Conservation (phyloP, 768 basidiomycete genomes). For the Podaxis sp. region DNA sequence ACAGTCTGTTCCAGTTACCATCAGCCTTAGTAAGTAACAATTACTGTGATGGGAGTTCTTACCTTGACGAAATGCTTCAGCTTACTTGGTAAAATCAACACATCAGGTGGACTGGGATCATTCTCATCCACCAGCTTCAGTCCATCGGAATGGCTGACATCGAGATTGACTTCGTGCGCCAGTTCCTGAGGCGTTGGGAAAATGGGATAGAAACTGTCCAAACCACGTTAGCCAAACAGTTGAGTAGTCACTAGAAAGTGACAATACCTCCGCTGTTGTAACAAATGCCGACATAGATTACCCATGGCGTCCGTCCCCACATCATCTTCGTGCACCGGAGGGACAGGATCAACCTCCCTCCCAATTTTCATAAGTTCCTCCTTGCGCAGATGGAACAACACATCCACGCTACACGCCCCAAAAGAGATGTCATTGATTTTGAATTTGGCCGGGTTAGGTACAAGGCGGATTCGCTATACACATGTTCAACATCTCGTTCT, state of each 20-base stretch:
- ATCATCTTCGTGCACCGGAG: slow-evolving; percentile 38
- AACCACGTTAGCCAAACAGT: not conserved
- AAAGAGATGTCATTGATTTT: slow-evolving; percentile 83
- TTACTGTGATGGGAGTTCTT: not conserved
- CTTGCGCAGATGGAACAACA: slow-evolving; percentile 84
- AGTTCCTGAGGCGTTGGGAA: slow-evolving; percentile 83
- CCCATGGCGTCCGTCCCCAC: slow-evolving; percentile 72
- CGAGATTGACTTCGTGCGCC: slow-evolving; percentile 83
- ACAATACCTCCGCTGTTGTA: slow-evolving; percentile 81
- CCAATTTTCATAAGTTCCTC: slow-evolving; percentile 77
- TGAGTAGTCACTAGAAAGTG: not conserved
- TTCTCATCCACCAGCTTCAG: slow-evolving; percentile 39
- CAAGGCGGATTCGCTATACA: slow-evolving; percentile 66
- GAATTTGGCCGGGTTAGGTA: slow-evolving; percentile 89
- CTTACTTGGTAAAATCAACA: slow-evolving; percentile 84
- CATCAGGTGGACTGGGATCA: slow-evolving; percentile 66
- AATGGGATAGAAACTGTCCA: slow-evolving; percentile 85
- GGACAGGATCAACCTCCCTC: slow-evolving; percentile 55
- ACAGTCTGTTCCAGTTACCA: slow-evolving; percentile 52
- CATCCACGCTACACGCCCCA: slow-evolving; percentile 81
- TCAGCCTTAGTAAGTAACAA: not conserved
- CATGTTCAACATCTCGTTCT: not conserved
- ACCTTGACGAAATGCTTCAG: slow-evolving; percentile 93
- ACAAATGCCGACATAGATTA: slow-evolving; percentile 72
- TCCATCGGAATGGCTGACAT: slow-evolving; percentile 71